Evolutionary conservation across 805 yeast species (phyloP), one percentile per base, ranked within the genome.

Genomic region (Metschnikowia cubensis): DNA sequence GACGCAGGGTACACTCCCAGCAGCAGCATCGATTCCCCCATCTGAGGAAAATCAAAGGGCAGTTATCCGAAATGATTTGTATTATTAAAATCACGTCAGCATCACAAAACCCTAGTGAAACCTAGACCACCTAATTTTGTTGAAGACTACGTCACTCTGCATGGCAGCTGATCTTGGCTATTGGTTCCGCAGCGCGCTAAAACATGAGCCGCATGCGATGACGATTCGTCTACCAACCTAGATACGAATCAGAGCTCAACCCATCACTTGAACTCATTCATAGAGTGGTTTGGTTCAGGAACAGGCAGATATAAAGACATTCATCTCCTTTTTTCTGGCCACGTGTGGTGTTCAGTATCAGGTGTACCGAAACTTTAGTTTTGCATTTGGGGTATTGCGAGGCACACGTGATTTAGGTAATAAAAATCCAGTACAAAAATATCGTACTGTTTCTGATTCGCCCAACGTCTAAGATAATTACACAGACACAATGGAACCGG

Each of bases 401-500:
- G 45, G 18, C 22, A n/a, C 46, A 43, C 46, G 46, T 43, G 46
- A 43, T 35, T 25, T n/a, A 20, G 32, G 40, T 43, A 43, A 43
- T 43, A 35, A 43, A 37, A 45, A 36, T 10, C 37, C 48, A 45
- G 44, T 36, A 45, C 44, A 35, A 45, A 35, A 45, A 35, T 25
- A 29, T n/a, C 36, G 17, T 18, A 15, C 31, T n/a, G 32, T 33
- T 42, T 38, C 22, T 39, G 34, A 39, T 33, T 42, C 36, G 37
- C 37, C 37, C 32, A 42, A 17, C 45, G 37, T 20, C 10, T 35
- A 22, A 44, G 13, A 15, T 44, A 20, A 18, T 18, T 22, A 17
- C 32, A 44, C 43, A 35, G 22, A 36, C 32, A 35, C 29, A 31
- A 45, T 39, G 45, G 45, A 49, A 39, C 46, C 57, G 21, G 57